A percentile compares a stretch with the other conserved stretches of the same genome.
phyloP scores from a whole-genome alignment of 192 early-diverging fungal species.

The Chytriomyces sp. region DNA sequence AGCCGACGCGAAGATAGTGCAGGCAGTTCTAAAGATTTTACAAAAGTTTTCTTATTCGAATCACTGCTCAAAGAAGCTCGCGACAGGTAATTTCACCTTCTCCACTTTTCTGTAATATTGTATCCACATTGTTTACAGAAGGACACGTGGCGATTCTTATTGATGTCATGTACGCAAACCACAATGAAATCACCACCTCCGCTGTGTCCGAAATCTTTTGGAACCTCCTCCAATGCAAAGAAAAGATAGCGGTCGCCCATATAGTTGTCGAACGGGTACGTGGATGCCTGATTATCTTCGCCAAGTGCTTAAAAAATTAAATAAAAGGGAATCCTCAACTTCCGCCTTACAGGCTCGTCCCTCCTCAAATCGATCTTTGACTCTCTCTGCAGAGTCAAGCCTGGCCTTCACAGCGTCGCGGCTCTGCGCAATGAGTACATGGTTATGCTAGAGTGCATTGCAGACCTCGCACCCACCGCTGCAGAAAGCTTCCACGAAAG shows the following conservation, averaged over 20 bases:
- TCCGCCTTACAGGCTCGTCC: too few species aligned
- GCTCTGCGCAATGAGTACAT: constrained; percentile 11
- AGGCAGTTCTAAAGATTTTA: constrained; percentile 13
- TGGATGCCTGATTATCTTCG: too few species aligned
- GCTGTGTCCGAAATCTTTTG: constrained; percentile 18
- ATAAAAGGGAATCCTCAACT: too few species aligned
- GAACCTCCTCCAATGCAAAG: constrained; percentile 26
- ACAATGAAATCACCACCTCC: constrained; percentile 1
- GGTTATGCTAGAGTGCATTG: not conserved
- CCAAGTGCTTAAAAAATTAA: too few species aligned
- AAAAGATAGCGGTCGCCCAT: constrained; percentile 3
- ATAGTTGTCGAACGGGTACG: not conserved
- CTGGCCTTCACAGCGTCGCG: not conserved
- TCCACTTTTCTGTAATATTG: not conserved
- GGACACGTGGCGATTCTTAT: not conserved
- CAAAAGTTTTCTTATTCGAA: not conserved
- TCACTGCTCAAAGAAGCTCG: constrained; percentile 8
- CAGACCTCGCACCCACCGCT: not conserved
- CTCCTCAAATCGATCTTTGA: too few species aligned
- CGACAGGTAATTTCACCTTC: not conserved
- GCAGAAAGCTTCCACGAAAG: not conserved
- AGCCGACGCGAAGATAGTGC: not conserved
- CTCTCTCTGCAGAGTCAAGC: not conserved
- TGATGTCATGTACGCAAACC: not conserved
- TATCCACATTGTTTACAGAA: not conserved